phyloP scores from a whole-genome alignment of 148 eudicot genomes.

The Silene latifolia region DNA sequence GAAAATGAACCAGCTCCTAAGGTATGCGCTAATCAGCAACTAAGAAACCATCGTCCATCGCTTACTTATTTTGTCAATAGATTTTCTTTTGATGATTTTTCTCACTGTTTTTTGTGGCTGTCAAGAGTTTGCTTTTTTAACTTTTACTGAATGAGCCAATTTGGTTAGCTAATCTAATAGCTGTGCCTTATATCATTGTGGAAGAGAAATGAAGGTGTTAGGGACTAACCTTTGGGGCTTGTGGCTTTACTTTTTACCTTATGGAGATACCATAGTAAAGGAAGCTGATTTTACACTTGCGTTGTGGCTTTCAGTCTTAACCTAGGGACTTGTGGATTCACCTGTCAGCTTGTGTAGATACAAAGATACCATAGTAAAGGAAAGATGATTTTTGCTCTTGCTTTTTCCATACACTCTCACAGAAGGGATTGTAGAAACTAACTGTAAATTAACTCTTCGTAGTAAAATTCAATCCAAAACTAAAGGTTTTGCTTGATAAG shows the following conservation, averaged over 20 bases:
- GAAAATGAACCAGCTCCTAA: slow-evolving; percentile 92
- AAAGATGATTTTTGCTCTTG: no score
- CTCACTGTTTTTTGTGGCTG: neutral
- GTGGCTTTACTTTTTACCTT: neutral
- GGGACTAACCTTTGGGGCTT: neutral
- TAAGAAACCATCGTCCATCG: neutral
- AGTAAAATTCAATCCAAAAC: neutral
- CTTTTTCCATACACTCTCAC: no score
- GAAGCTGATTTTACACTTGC: neutral
- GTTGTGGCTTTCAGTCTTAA: neutral
- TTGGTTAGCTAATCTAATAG: neutral
- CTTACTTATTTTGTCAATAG: neutral
- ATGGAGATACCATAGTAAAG: neutral
- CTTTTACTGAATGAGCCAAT: neutral
- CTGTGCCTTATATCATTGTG: neutral
- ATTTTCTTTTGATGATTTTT: neutral
- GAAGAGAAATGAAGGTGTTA: neutral
- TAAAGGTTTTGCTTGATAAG: neutral
- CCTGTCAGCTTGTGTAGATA: no score
- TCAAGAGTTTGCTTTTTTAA: neutral
- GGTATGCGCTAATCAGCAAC: slow-evolving; percentile 36
- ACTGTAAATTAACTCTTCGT: no score
- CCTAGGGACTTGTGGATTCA: no score
- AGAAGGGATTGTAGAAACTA: no score
- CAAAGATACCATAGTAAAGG: no score